phyloP scores from a whole-genome alignment of 352 stramenopile genomes.

The Phytophthora cactorum region DNA sequence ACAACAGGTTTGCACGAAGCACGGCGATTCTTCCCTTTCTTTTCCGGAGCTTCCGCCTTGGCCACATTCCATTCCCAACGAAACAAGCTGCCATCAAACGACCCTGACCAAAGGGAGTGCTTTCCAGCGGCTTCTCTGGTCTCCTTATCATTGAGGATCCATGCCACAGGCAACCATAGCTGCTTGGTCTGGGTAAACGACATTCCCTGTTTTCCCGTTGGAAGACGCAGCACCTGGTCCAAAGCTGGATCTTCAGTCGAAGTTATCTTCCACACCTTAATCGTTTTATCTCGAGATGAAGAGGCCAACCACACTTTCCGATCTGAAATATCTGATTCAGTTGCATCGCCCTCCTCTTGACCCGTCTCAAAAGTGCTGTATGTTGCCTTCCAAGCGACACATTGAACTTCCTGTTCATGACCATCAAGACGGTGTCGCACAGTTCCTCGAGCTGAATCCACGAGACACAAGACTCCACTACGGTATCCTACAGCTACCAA shows the following conservation, averaged over 20 bases:
- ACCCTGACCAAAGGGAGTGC: slow-evolving; percentile 68
- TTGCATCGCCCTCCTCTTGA: background rate
- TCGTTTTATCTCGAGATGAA: slow-evolving; percentile 71
- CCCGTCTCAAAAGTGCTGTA: too few relatives aligned
- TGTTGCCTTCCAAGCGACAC: slow-evolving; percentile 47
- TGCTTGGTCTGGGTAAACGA: slow-evolving; percentile 73
- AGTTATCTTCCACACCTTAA: slow-evolving; percentile 63
- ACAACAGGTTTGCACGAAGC: slow-evolving; percentile 44
- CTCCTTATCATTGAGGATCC: slow-evolving; percentile 34
- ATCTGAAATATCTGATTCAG: background rate
- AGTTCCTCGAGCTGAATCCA: slow-evolving; percentile 42
- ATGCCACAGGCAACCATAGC: slow-evolving; percentile 77
- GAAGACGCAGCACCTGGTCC: slow-evolving; percentile 48
- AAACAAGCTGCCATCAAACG: slow-evolving; percentile 70
- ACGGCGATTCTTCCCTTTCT: slow-evolving; percentile 30
- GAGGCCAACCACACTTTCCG: slow-evolving; percentile 52
- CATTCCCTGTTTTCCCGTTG: slow-evolving; percentile 67
- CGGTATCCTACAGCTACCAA: slow-evolving; percentile 75
- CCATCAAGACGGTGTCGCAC: slow-evolving; percentile 57
- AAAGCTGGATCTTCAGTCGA: slow-evolving; percentile 26
- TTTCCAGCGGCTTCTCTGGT: slow-evolving; percentile 1
- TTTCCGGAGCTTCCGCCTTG: slow-evolving; percentile 6
- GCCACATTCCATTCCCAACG: slow-evolving; percentile 58
- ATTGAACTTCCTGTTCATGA: slow-evolving; percentile 80
- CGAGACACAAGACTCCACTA: slow-evolving; percentile 68